Percentiles rank a stretch among this genome's conserved stretches.
Evolutionary conservation across 192 early-diverging fungal species (phyloP).

Genomic region (Coemansia umbellata): DNA sequence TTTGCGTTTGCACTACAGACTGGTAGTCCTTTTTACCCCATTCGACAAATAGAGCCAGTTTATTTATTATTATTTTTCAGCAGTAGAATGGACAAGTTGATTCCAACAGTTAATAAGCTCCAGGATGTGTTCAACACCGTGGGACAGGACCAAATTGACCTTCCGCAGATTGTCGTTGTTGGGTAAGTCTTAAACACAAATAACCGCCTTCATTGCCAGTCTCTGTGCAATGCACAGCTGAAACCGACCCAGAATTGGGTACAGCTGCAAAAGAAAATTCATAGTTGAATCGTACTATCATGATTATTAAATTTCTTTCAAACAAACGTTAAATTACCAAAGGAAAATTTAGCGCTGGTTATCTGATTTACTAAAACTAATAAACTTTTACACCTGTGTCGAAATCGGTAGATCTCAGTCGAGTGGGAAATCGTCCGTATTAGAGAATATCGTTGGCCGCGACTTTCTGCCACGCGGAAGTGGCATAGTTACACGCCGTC

Average conservation of each 20-base stretch:
- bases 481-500: constrained; percentile 80
- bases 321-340: too few relatives aligned
- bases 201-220: too few relatives aligned
- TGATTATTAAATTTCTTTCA: too few relatives aligned
- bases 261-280: too few relatives aligned
- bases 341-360: too few relatives aligned
- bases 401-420: constrained; percentile 63
- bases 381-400: too few relatives aligned
- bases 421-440: constrained; percentile 94
- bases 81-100: constrained; percentile 67
- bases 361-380: too few relatives aligned
- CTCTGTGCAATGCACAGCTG: too few relatives aligned
- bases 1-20: not conserved
- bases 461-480: constrained; percentile 95
- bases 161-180: constrained; percentile 84
- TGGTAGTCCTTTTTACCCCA: not conserved
- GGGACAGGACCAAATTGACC: constrained; percentile 69
- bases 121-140: constrained; percentile 79
- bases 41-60: not conserved
- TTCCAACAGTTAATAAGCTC: constrained; percentile 76
- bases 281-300: too few relatives aligned
- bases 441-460: constrained; percentile 96
- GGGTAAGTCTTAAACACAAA: constrained; percentile 57
- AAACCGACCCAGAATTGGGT: too few relatives aligned
- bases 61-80: constrained; percentile 1